phyloP scores from a whole-genome alignment of 2,329 filamentous ascomycete genomes.

The Trichocomaceae sp. region DNA sequence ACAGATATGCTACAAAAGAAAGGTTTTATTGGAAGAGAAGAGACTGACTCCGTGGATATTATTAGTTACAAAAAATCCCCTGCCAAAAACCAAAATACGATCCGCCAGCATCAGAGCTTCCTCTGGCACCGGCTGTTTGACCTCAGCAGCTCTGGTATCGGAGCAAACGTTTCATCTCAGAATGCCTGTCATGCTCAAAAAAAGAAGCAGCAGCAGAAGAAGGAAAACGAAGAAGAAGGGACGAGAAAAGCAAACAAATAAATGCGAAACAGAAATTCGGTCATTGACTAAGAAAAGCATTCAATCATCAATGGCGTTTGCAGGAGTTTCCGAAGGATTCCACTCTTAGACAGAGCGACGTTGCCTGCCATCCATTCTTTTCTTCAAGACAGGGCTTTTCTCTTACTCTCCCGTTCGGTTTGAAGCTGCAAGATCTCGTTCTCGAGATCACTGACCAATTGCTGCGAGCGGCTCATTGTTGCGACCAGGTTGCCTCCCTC shows the following conservation, averaged over 20 bases:
- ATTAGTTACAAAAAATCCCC: constrained; percentile 8
- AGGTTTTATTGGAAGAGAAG: constrained; percentile 12
- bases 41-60: constrained; percentile 5
- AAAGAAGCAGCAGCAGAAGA: background rate
- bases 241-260: background rate
- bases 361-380: background rate
- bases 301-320: constrained; percentile 4
- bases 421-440: constrained; percentile 61
- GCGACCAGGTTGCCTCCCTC: constrained; percentile 58
- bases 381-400: constrained; percentile 24
- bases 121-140: background rate
- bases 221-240: no score
- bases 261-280: constrained; percentile 15
- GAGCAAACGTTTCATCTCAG: constrained; percentile 5
- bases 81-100: background rate
- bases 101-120: background rate
- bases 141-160: constrained; percentile 1
- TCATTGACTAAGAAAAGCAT: constrained; percentile 3
- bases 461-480: constrained; percentile 60
- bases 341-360: background rate
- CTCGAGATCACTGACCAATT: constrained; percentile 65
- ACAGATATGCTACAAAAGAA: constrained; percentile 11
- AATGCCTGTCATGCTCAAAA: constrained; percentile 4
- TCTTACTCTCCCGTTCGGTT: constrained; percentile 46
- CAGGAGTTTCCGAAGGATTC: background rate